Evolutionary conservation across 2,329 filamentous ascomycete species (phyloP), one percentile per base, ranked within the genome.

Genomic region (Alternaria infectoria): DNA sequence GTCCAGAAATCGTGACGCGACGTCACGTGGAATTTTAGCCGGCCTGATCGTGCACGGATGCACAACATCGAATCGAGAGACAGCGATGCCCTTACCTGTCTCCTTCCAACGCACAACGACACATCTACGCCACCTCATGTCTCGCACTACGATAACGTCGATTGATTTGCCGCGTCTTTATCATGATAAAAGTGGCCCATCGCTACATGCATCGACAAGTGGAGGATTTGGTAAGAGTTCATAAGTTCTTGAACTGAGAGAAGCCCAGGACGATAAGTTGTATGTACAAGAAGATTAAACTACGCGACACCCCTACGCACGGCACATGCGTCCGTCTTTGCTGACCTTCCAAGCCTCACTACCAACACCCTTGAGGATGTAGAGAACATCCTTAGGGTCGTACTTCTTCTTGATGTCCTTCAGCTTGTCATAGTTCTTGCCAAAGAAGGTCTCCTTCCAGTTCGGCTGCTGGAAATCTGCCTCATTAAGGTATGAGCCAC

Each of bases 401-500:
- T 68, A 76, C 44, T 62, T 66, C 25, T 56, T 61, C 66, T 77
- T 77, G 26, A 77, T 62, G 10, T 43, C 43, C 7, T 60, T 28
- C 46, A 76, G 45, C 44, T 51, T 59, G 3, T 64, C 54, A 17
- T 66, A 76, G 49, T 75, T 72, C 3, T 10, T 25, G 1, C 74
- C 74, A 58, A 64, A 78, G 44, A 75, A 77, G 12, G 62, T 64
- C 13, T 46, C 32, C 55, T 74, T 56, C 71, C 71, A 78, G 51
- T 72, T 69, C 6, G 62, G 59, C 50, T 74, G 65, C 13, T 66
- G 61, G 57, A 72, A 71, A 51, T 77, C 70, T 5, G 72, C 74
- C 55, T 78, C 75, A 55, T 74, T 78, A 45, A 77, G 59, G 52
- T 78, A 78, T 3, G 73, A 59, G 4, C 71, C 75, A 28, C 67